A percentile compares a stretch with the other conserved stretches of the same genome.
Conservation (phyloP, 371 early-diverging fungal genomes). For the Mucor velutinosus region DNA sequence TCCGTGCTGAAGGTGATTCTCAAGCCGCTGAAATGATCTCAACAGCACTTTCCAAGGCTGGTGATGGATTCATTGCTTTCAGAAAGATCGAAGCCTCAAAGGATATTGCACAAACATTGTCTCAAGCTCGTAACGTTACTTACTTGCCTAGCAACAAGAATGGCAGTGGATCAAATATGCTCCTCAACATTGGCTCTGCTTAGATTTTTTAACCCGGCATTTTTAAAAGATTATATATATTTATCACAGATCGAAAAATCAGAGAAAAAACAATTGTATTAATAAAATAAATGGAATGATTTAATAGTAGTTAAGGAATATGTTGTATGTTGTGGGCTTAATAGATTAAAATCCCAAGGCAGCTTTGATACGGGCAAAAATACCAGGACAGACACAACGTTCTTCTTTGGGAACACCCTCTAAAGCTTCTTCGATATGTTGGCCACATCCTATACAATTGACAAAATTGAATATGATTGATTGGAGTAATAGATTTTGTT, state of each 20-base stretch:
- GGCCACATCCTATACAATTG: constrained; percentile 14
- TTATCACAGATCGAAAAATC: constrained; percentile 2
- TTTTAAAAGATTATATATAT: not conserved
- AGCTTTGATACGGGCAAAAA: constrained; percentile 14
- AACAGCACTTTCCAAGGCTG: constrained; percentile 86
- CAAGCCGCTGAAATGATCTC: constrained; percentile 90
- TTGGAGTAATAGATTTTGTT: no score
- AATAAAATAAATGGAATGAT: constrained; percentile 4
- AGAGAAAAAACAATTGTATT: constrained; percentile 8
- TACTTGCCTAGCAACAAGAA: constrained; percentile 78
- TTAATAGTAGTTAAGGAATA: not conserved
- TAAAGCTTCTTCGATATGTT: constrained; percentile 19
- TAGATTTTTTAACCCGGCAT: not conserved
- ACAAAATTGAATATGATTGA: not conserved
- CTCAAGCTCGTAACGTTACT: constrained; percentile 84
- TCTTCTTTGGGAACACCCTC: constrained; percentile 18
- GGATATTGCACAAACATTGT: constrained; percentile 91
- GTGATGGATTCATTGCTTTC: constrained; percentile 85
- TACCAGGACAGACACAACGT: constrained; percentile 21
- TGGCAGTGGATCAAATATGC: constrained; percentile 18
- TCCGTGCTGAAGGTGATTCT: constrained; percentile 98
- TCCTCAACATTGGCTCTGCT: constrained; percentile 17
- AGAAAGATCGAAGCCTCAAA: constrained; percentile 97
- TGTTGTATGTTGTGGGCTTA: not conserved
- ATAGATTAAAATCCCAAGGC: constrained; percentile 6